phyloP scores from a whole-genome alignment of 2,329 filamentous ascomycete species.

The Talaromyces atroroseus region DNA sequence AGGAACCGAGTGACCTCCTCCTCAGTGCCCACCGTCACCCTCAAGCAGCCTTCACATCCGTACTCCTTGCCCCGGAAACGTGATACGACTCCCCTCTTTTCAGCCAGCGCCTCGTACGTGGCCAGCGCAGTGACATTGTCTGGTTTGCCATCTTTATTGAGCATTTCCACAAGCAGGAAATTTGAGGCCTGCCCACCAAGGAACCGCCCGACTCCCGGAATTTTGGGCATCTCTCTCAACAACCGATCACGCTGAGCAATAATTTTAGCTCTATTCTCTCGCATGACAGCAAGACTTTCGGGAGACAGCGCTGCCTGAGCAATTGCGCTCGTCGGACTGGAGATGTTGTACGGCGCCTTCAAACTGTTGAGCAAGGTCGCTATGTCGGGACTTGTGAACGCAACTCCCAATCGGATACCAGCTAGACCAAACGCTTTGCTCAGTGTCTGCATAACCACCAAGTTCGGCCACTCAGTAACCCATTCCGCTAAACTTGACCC shows the following conservation, averaged over 20 bases:
- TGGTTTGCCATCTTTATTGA: slow-evolving; percentile 65
- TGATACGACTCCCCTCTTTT: slow-evolving; percentile 83
- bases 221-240: slow-evolving; percentile 63
- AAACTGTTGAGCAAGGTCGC: slow-evolving; percentile 79
- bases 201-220: slow-evolving; percentile 74
- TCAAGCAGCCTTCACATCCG: slow-evolving; percentile 80
- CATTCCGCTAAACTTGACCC: slow-evolving; percentile 80
- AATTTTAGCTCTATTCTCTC: slow-evolving; percentile 62
- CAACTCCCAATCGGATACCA: slow-evolving; percentile 82
- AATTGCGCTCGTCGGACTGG: slow-evolving; percentile 77
- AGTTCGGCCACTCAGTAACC: slow-evolving; percentile 87
- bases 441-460: slow-evolving; percentile 97
- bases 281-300: slow-evolving; percentile 68
- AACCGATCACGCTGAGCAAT: slow-evolving; percentile 72
- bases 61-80: slow-evolving; percentile 89
- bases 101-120: slow-evolving; percentile 79
- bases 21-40: slow-evolving; percentile 89
- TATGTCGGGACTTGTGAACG: slow-evolving; percentile 70
- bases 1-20: slow-evolving; percentile 77
- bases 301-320: slow-evolving; percentile 66
- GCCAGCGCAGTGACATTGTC: slow-evolving; percentile 72
- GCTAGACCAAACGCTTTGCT: slow-evolving; percentile 96
- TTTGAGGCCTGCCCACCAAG: slow-evolving; percentile 77
- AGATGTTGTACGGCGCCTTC: slow-evolving; percentile 95
- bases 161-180: slow-evolving; percentile 84